Conservation (phyloP, 2,329 filamentous ascomycete species). For the Scedosporium minutisporum region DNA sequence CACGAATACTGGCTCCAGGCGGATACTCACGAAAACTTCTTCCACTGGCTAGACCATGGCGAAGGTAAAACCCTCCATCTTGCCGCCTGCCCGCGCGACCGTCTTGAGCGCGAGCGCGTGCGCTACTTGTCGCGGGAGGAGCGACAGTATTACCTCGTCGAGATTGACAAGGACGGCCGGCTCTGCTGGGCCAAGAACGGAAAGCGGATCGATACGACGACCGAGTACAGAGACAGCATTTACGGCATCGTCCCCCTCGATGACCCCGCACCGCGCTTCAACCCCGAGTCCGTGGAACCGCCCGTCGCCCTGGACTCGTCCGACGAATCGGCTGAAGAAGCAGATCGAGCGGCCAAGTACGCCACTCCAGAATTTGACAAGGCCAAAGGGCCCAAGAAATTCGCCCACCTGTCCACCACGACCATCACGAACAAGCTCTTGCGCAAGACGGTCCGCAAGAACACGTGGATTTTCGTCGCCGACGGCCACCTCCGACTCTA, state of each 20-base stretch:
- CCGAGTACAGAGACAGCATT: conserved; percentile 68
- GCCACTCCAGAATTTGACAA: conserved; percentile 44
- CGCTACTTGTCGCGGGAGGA: conserved; percentile 79
- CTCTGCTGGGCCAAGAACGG: conserved; percentile 85
- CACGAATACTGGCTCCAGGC: conserved; percentile 75
- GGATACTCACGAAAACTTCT: conserved; percentile 77
- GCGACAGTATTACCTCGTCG: conserved; percentile 69
- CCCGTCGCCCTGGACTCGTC: conserved; percentile 20
- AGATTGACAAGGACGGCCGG: conserved; percentile 62
- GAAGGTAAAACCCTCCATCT: conserved; percentile 63
- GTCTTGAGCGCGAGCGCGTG: conserved; percentile 68
- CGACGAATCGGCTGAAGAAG: conserved; percentile 39
- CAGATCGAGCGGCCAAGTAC: conserved; percentile 43
- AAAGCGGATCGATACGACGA: conserved; percentile 64
- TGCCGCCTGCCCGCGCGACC: conserved; percentile 60
- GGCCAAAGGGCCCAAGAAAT: conserved; percentile 42
- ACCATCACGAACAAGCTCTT: conserved; percentile 71
- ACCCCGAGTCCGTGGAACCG: conserved; percentile 10
- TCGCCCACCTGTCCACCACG: conserved; percentile 57
- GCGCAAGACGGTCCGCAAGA: conserved; percentile 69
- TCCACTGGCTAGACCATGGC: conserved; percentile 85
- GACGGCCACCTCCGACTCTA: conserved; percentile 80
- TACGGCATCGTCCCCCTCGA: conserved; percentile 58
- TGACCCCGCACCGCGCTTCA: conserved; percentile 40
- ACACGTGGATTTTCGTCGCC: conserved; percentile 89